These are phyloP conservation scores for Catunica adiposa DNA, from an alignment of 2,329 filamentous ascomycete species.

Conservation along the genomic window DNA sequence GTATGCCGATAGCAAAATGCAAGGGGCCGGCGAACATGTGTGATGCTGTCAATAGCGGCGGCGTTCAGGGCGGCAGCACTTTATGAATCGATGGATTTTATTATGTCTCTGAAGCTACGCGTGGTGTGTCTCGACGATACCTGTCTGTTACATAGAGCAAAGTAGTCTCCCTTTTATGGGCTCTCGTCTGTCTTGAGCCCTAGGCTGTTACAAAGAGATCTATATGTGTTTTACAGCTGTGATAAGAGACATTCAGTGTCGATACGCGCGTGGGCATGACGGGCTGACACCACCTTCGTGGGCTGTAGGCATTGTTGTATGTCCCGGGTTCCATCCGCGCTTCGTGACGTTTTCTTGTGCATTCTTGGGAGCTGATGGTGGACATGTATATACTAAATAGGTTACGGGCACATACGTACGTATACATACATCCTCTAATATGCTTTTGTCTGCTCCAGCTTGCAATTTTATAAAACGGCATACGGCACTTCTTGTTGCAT, in stretches of 20 bases:
- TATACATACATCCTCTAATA: not conserved
- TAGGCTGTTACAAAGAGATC: not conserved
- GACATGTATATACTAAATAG: not conserved
- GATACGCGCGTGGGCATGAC: not conserved
- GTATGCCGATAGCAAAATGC: too few species aligned
- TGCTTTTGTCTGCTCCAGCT: not conserved
- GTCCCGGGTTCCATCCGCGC: not conserved
- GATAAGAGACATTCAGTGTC: not conserved
- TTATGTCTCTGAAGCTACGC: not conserved
- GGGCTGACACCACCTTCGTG: not conserved
- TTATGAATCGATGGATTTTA: not conserved
- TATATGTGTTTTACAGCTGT: not conserved
- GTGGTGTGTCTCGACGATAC: not conserved
- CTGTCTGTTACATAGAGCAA: not conserved
- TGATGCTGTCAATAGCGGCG: not conserved
- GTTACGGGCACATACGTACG: not conserved
- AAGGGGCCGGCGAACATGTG: not conserved
- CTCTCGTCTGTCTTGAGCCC: not conserved
- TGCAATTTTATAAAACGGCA: not conserved
- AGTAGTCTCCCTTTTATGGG: not conserved
- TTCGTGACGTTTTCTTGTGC: constrained; percentile 3
- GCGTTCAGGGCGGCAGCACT: not conserved
- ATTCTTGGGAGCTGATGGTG: not conserved
- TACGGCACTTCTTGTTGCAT: not conserved
- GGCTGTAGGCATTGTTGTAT: not conserved